Evolutionary conservation across 2,329 filamentous ascomycete species (phyloP).

Genomic region (Fonsecaea pugnacius): DNA sequence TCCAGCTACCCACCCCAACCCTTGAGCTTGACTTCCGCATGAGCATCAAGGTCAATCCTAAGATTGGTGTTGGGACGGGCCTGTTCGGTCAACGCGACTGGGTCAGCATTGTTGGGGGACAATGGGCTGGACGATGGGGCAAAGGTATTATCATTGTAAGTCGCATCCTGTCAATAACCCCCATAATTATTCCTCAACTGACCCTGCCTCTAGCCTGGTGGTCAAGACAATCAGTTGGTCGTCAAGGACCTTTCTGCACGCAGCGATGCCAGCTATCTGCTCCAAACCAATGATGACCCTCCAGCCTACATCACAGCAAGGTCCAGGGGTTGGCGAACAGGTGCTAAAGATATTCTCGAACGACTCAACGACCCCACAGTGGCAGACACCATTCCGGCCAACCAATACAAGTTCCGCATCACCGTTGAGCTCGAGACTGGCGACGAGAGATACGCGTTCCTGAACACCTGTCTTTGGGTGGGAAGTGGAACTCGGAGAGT

Average conservation of each 20-base stretch:
- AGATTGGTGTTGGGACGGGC: constrained; percentile 52
- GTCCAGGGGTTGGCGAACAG: constrained; percentile 54
- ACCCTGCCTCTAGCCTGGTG: constrained; percentile 48
- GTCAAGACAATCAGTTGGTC: constrained; percentile 56
- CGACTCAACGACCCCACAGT: constrained; percentile 50
- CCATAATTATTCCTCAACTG: constrained; percentile 5
- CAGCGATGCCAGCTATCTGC: constrained; percentile 51
- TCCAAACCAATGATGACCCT: constrained; percentile 58
- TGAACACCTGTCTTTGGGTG: constrained; percentile 57
- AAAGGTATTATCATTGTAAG: constrained; percentile 57
- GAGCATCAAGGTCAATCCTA: constrained; percentile 58
- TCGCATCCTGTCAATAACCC: constrained; percentile 14
- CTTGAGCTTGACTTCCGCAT: constrained; percentile 59
- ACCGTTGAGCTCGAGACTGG: constrained; percentile 56
- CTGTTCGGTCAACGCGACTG: constrained; percentile 58
- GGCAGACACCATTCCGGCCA: constrained; percentile 54
- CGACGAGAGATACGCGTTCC: constrained; percentile 54
- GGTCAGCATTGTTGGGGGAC: constrained; percentile 56
- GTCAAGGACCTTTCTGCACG: constrained; percentile 54
- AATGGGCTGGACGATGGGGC: constrained; percentile 59
- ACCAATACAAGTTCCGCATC: constrained; percentile 55
- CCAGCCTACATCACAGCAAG: constrained; percentile 55
- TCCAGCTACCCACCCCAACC: constrained; percentile 53
- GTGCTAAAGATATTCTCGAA: constrained; percentile 54
- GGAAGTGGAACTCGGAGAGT: constrained; percentile 54